A percentile compares a stretch with the other conserved stretches of the same genome.
Evolutionary conservation across 495 filamentous ascomycete genomes (phyloP).

Genomic region (Bombardia bombarda): DNA sequence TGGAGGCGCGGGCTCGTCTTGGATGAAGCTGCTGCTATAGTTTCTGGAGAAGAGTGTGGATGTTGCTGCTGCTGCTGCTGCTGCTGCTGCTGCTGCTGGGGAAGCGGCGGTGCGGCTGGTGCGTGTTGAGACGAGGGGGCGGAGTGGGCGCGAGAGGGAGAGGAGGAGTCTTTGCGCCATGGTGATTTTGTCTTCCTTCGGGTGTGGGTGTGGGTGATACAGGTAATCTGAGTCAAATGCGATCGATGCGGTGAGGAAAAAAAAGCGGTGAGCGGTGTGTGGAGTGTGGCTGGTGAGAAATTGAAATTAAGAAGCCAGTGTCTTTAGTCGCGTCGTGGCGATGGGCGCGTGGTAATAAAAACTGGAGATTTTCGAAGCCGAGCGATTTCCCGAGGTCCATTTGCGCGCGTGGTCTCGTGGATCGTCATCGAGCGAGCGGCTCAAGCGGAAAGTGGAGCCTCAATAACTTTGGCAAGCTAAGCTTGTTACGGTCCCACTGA

Average conservation of each 20-base stretch:
- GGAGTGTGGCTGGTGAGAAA: neutral
- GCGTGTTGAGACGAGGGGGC: neutral
- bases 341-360: neutral
- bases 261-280: neutral
- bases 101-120: neutral
- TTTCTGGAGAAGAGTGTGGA: slow-evolving; percentile 5
- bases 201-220: neutral
- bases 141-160: slow-evolving; percentile 5
- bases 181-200: neutral
- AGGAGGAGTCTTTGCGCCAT: slow-evolving; percentile 12
- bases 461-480: too few species aligned
- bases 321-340: neutral
- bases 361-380: neutral
- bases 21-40: slow-evolving; percentile 17
- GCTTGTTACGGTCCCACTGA: too few species aligned
- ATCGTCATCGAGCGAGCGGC: too few species aligned
- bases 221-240: neutral
- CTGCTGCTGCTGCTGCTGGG: too few species aligned
- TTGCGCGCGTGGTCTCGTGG: too few species aligned
- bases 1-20: slow-evolving; percentile 60
- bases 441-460: neutral
- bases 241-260: too few species aligned
- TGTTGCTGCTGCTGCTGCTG: neutral
- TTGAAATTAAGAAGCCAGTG: neutral
- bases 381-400: neutral